Base-by-base conservation (phyloP, 306 rosid species). In the Pueraria montana region DNA sequence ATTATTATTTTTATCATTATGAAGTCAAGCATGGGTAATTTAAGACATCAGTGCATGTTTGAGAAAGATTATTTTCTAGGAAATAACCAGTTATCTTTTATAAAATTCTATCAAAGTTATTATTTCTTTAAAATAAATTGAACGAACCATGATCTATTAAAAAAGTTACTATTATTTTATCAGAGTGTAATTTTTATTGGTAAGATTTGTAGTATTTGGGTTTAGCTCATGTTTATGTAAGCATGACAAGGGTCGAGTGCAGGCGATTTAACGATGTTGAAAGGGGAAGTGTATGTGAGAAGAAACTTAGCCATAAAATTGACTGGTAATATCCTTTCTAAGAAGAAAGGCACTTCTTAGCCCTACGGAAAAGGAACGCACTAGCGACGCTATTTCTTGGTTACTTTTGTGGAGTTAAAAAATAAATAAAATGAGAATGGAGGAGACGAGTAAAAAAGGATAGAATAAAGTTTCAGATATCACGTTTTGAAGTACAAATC, bases 361-460 rank as follows among this genome's bases (percentile, higher is more conserved):
- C 40, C 40, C 40, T 34, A 34, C 8, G 40, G 40, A 34, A 53
- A 53, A 18, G 27, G 48, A 9, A 17, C 9, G 12, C n/a, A 6
- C 26, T 32, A 52, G 50, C 78, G 8, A 89, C 87, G 86, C 87
- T 73, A 80, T 80, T 80, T 84, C 87, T 64, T 82, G 49, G 64
- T 43, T 80, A 53, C 77, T 42, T 21, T 52, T 77, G 9, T 52
- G 36, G 77, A 16, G 48, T 65, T 32, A 24, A 74, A 42, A 26
- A 46, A 16, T 34, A 34, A 6, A 6, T 34, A 1, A 13, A 49
- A 18, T 26, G 50, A 30, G 36, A 34, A 45, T 40, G 72, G 34
- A 26, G 23, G 40, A 70, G 23, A 49, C 64, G 53, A 42, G 84
- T 69, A 65, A 76, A 71, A 50, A 70, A 77, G 85, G 11, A 80